Percentiles rank a stretch among this genome's conserved stretches.
Conservation (phyloP, 139 green algal genomes). For the Coccomyxa sp. region DNA sequence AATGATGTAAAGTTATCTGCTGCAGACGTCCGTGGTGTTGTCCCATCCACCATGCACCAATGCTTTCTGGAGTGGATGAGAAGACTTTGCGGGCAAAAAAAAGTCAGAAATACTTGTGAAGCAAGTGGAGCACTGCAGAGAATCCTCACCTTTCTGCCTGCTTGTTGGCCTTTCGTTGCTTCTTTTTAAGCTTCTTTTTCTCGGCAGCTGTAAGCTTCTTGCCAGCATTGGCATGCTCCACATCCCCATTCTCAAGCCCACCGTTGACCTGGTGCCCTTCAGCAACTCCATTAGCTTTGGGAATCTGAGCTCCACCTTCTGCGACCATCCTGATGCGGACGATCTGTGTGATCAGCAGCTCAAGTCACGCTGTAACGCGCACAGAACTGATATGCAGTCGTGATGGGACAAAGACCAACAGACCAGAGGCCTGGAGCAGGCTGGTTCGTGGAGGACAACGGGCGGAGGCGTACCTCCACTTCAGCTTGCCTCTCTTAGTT, state of each 20-base stretch:
- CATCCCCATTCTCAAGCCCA: not conserved
- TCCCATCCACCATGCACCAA: not conserved
- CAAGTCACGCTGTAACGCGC: too few species aligned
- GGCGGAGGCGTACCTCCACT: too few species aligned
- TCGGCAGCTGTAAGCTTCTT: slow-evolving; percentile 20
- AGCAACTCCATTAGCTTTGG: not conserved
- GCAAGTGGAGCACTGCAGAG: not conserved
- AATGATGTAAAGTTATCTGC: not conserved
- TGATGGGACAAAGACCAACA: too few species aligned
- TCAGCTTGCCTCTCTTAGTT: too few species aligned
- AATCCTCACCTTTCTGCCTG: slow-evolving; percentile 15
- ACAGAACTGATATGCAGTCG: too few species aligned
- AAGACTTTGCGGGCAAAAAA: not conserved
- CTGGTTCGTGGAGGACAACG: too few species aligned
- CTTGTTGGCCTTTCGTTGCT: slow-evolving; percentile 15
- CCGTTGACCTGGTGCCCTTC: not conserved
- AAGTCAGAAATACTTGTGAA: not conserved
- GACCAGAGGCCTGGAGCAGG: too few species aligned
- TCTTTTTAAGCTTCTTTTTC: slow-evolving; percentile 14
- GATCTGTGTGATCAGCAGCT: too few species aligned
- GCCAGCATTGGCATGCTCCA: not conserved
- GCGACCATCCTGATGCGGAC: too few species aligned
- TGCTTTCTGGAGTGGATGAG: not conserved
- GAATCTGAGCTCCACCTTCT: too few species aligned
- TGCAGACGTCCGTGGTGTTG: not conserved